Percentiles rank a stretch among this genome's conserved stretches.
Evolutionary conservation across 192 early-diverging fungal genomes (phyloP).

Genomic region (Coemansia sp.): DNA sequence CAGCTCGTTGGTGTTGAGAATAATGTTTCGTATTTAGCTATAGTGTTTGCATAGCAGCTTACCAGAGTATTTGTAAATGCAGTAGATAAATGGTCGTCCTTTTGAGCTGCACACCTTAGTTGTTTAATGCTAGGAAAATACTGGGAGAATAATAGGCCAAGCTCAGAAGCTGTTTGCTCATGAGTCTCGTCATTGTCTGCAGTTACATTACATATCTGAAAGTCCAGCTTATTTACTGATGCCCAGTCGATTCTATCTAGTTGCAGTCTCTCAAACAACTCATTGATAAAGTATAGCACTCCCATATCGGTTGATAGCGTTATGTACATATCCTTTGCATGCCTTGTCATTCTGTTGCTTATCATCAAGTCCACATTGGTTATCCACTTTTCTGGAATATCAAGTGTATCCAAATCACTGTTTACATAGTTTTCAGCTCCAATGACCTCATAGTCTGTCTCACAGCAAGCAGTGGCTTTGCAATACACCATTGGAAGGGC

Average conservation of each 20-base stretch:
- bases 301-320: neutral
- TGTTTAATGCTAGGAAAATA: neutral
- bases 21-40: neutral
- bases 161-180: neutral
- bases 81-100: neutral
- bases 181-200: neutral
- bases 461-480: neutral
- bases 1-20: neutral
- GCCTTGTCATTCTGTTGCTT: neutral
- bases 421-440: neutral
- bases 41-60: neutral
- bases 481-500: neutral
- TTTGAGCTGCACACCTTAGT: neutral
- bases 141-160: neutral
- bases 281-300: neutral
- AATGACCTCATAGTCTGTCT: too few relatives aligned
- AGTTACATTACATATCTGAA: neutral
- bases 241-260: neutral
- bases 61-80: neutral
- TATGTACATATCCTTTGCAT: neutral
- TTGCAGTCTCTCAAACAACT: neutral
- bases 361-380: neutral
- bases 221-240: neutral
- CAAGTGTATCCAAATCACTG: neutral
- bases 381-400: neutral